A percentile compares a stretch with the other conserved stretches of the same genome.
phyloP scores from a whole-genome alignment of 1,284 basidiomycete species.

The Irpex rosettiformis region DNA sequence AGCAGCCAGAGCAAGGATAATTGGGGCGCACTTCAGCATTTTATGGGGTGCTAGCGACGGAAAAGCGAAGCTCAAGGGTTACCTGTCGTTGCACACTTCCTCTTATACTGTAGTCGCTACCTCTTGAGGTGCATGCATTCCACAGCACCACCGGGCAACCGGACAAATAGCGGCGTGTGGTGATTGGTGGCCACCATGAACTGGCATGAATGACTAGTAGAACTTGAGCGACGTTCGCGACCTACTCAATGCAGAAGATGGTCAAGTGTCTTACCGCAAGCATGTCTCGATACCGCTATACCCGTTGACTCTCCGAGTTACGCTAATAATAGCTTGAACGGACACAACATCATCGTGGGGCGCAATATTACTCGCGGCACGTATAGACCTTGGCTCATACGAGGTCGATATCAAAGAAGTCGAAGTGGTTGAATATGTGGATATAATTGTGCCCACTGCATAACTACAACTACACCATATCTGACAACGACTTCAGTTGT shows the following conservation, averaged over 20 bases:
- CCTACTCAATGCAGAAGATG: neutral
- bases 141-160: no score
- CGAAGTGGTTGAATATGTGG: neutral
- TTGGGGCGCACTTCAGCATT: constrained; percentile 23
- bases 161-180: neutral
- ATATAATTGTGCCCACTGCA: no score
- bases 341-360: neutral
- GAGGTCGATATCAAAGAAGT: neutral
- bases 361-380: neutral
- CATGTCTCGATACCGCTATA: neutral
- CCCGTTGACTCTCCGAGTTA: neutral
- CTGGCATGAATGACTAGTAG: no score
- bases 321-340: neutral
- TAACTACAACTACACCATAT: no score
- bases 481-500: no score
- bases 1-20: constrained; percentile 21
- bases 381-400: neutral
- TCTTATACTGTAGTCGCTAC: neutral
- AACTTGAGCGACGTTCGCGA: no score
- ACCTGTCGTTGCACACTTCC: no score
- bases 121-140: no score
- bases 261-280: neutral
- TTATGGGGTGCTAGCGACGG: neutral
- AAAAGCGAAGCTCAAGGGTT: neutral
- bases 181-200: neutral